Conservation (phyloP, 1,284 basidiomycete genomes). For the Phylloboletellus chloephorus region DNA sequence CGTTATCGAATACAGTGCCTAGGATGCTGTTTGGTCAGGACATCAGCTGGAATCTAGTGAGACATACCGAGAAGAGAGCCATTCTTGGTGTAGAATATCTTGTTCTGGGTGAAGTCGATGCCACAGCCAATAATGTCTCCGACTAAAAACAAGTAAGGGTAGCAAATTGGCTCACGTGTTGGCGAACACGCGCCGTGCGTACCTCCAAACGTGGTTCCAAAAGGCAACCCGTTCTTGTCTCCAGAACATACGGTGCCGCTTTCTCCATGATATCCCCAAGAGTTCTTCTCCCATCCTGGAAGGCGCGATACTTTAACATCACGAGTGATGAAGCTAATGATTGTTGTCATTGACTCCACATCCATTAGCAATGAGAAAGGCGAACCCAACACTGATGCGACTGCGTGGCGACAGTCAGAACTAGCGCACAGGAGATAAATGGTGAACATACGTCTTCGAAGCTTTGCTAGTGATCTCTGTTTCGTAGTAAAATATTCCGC, state of each 20-base stretch:
- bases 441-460: slow-evolving; percentile 58
- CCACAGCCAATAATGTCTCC: slow-evolving; percentile 87
- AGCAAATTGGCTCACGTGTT: not conserved
- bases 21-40: slow-evolving; percentile 9
- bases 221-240: slow-evolving; percentile 67
- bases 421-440: slow-evolving; percentile 9
- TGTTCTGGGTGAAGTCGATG: slow-evolving; percentile 75
- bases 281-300: slow-evolving; percentile 84
- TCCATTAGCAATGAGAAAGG: slow-evolving; percentile 10
- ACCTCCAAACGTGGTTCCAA: slow-evolving; percentile 75
- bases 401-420: slow-evolving; percentile 35
- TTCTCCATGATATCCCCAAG: slow-evolving; percentile 96
- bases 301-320: slow-evolving; percentile 66
- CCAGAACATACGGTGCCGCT: slow-evolving; percentile 78
- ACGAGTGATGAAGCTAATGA: slow-evolving; percentile 42
- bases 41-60: slow-evolving; percentile 2
- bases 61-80: slow-evolving; percentile 67
- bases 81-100: slow-evolving; percentile 89
- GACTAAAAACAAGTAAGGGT: slow-evolving; percentile 38
- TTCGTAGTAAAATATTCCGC: slow-evolving; percentile 91
- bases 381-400: slow-evolving; percentile 76
- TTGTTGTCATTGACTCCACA: slow-evolving; percentile 10
- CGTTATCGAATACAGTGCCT: slow-evolving; percentile 69
- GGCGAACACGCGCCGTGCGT: slow-evolving; percentile 24
- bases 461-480: slow-evolving; percentile 68